Evolutionary conservation across 2,329 filamentous ascomycete species (phyloP).

Genomic region (Akanthomyces uredinophilus): DNA sequence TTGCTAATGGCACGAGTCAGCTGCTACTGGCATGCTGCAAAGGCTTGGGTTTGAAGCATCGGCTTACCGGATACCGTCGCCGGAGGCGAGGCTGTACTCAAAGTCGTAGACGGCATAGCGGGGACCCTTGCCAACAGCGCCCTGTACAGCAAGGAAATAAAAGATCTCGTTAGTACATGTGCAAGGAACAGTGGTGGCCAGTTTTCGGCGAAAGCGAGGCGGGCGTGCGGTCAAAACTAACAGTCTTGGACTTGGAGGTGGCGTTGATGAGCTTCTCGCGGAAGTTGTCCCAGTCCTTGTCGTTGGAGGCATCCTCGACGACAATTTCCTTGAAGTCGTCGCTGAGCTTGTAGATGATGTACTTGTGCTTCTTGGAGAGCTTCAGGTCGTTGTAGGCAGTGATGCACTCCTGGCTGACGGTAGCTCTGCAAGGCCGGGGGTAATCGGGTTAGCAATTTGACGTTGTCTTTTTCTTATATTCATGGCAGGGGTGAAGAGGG

Average conservation of each 20-base stretch:
- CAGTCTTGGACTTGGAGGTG: conserved; percentile 65
- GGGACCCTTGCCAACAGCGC: conserved; percentile 59
- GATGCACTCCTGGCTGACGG: conserved; percentile 67
- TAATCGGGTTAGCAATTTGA: not conserved
- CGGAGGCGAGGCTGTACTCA: conserved; percentile 65
- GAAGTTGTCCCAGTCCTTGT: conserved; percentile 66
- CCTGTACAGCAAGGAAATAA: conserved; percentile 33
- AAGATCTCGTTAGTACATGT: not conserved
- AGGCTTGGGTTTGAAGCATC: conserved; percentile 1
- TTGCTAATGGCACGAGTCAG: conserved; percentile 43
- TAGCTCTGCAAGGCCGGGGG: conserved; percentile 49
- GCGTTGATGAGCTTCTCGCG: conserved; percentile 70
- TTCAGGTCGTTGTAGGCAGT: conserved; percentile 74
- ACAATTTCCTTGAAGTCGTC: conserved; percentile 79
- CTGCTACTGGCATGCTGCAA: conserved; percentile 16
- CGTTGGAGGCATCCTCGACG: conserved; percentile 66
- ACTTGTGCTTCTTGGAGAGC: conserved; percentile 76
- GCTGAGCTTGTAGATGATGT: conserved; percentile 82
- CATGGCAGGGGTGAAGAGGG: not conserved
- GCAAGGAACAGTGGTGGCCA: not conserved
- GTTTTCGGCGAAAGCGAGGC: not conserved
- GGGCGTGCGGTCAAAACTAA: conserved; percentile 32
- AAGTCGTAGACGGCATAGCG: conserved; percentile 85
- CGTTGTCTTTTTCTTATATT: not conserved
- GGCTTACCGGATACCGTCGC: conserved; percentile 65